Evolutionary conservation across 176 grass and related monocot genomes (phyloP).

Genomic region (Lolium perenne): DNA sequence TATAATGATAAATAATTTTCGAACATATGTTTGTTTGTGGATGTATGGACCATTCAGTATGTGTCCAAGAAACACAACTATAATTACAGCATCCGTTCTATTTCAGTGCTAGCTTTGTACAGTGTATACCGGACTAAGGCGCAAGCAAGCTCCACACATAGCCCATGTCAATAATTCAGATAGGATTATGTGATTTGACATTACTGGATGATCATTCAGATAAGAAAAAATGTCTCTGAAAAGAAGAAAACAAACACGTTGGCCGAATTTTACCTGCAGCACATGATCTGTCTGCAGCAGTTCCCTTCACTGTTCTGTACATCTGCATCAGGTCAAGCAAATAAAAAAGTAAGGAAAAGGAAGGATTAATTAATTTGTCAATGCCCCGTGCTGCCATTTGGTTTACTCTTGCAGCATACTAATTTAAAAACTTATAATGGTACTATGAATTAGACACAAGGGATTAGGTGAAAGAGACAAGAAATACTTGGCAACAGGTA

Average conservation of each 20-base stretch:
- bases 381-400: constrained; percentile 33
- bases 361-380: constrained; percentile 33
- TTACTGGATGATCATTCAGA: constrained; percentile 38
- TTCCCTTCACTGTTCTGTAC: constrained; percentile 99
- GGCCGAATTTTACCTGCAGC: constrained; percentile 57
- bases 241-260: constrained; percentile 31
- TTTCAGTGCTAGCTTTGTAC: background rate
- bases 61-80: background rate
- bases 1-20: background rate
- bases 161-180: constrained; percentile 50
- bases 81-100: background rate
- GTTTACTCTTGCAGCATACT: constrained; percentile 22
- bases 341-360: constrained; percentile 2
- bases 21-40: constrained; percentile 9
- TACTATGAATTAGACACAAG: background rate
- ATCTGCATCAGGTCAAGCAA: constrained; percentile 68
- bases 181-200: constrained; percentile 56
- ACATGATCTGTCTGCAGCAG: constrained; percentile 74
- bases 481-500: constrained; percentile 21
- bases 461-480: constrained; percentile 30
- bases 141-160: constrained; percentile 28
- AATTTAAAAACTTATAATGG: background rate
- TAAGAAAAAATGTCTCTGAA: constrained; percentile 37
- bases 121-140: constrained; percentile 33
- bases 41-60: constrained; percentile 23